Conservation (phyloP, 1,139 yeast genomes). For the Taphrina pruni region DNA sequence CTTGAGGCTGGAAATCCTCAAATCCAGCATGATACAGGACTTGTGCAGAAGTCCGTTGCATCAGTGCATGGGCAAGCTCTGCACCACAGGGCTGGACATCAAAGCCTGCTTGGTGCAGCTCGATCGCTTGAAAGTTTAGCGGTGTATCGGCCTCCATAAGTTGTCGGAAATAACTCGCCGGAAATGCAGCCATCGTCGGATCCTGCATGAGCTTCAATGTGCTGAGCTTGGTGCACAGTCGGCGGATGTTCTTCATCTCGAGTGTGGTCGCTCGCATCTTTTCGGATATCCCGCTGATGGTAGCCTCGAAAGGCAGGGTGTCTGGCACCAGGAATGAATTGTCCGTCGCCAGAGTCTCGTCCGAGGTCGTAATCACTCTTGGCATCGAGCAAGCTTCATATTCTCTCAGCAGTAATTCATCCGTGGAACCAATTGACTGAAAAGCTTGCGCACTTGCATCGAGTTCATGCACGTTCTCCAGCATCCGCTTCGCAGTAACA, state of each 20-base stretch:
- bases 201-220: constrained; percentile 91
- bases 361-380: neutral
- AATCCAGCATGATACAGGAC: constrained; percentile 93
- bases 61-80: constrained; percentile 51
- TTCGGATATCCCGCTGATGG: constrained; percentile 45
- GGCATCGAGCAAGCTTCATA: constrained; percentile 22
- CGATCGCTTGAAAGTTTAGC: constrained; percentile 50
- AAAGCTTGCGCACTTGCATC: constrained; percentile 7
- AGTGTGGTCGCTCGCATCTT: constrained; percentile 69
- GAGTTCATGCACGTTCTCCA: constrained; percentile 15
- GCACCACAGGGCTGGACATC: constrained; percentile 39
- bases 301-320: constrained; percentile 13
- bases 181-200: constrained; percentile 37
- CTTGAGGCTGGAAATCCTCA: constrained; percentile 79
- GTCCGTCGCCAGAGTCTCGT: constrained; percentile 1
- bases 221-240: constrained; percentile 85
- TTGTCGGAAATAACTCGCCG: constrained; percentile 26
- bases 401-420: constrained; percentile 27
- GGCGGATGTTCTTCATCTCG: constrained; percentile 85
- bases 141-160: constrained; percentile 33
- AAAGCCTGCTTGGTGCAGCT: constrained; percentile 63
- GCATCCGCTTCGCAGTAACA: constrained; percentile 12
- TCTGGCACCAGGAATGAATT: constrained; percentile 11
- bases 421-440: neutral
- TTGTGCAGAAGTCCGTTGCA: constrained; percentile 75